Percentiles rank a stretch among this genome's conserved stretches.
phyloP scores from a whole-genome alignment of 75 land plant genomes.

The Larix kaempferi region DNA sequence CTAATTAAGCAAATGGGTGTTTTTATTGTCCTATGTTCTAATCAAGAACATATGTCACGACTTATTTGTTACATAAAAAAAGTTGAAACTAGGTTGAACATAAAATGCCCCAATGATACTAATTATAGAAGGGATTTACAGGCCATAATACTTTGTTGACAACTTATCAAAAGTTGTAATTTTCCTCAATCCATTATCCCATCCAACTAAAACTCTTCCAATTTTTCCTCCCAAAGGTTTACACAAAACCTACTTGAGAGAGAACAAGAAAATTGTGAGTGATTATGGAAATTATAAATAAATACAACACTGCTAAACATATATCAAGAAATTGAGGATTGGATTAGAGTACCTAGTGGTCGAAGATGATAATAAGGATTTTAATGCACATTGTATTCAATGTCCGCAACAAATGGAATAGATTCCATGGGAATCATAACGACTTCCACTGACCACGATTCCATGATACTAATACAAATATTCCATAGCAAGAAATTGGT shows the following conservation, averaged over 20 bases:
- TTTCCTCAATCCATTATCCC: slow-evolving; percentile 80
- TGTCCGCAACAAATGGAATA: slow-evolving; percentile 35
- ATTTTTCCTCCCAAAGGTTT: slow-evolving; percentile 85
- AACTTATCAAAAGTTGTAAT: slow-evolving; percentile 27
- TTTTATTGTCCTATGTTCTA: too few relatives aligned
- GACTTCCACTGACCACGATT: slow-evolving; percentile 85
- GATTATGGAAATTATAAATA: too few relatives aligned
- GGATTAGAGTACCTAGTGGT: slow-evolving; percentile 68
- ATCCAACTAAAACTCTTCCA: slow-evolving; percentile 59
- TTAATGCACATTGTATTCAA: slow-evolving; percentile 50
- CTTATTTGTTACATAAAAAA: too few relatives aligned
- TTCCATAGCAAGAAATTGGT: slow-evolving; percentile 53
- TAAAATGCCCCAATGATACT: slow-evolving; percentile 49
- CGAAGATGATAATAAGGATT: slow-evolving; percentile 84
- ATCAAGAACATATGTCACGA: too few relatives aligned
- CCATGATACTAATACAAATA: slow-evolving; percentile 62
- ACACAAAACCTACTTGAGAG: slow-evolving; percentile 48
- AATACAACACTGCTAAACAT: too few relatives aligned
- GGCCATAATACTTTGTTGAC: slow-evolving; percentile 33
- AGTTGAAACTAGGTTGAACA: too few relatives aligned
- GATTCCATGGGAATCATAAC: slow-evolving; percentile 74
- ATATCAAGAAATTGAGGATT: neutral
- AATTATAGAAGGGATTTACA: slow-evolving; percentile 49
- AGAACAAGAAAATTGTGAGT: slow-evolving; percentile 1
- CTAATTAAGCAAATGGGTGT: too few relatives aligned